Base-by-base conservation (phyloP, 1,139 yeast species). In the Yamadazyma songkhlaensis region DNA sequence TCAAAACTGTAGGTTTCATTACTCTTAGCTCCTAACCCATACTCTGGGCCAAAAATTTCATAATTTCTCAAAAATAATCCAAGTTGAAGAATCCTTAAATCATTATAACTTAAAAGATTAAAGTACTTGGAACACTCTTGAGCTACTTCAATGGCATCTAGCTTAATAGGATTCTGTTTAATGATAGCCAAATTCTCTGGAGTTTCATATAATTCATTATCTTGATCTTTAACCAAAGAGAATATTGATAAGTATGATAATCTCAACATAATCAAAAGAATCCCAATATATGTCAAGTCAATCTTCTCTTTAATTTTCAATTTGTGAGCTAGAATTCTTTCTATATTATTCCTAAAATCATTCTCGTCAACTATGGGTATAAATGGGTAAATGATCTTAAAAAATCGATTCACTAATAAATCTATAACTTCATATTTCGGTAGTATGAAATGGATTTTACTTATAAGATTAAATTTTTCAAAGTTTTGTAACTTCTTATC, bases 341-440 rank as follows among this genome's bases (percentile, higher is more conserved):
- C 20, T 26, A 25, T 31, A 22, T 31, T 27, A 8, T 10, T 30
- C 32, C 50, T 45, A 28, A 62, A 57, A 3, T 49, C 51, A 11
- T 39, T 43, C 48, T 78, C 78, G 41, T 76, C 79, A 10, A 77
- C 33, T 34, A 67, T 60, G 2, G 84, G 82, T 39, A 64, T 49
- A 34, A 72, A 65, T 0, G 77, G 74, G 43, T 73, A 74, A 9
- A 75, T 59, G 21, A 60, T 54, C 2, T 49, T 51, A 49, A 77
- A 77, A 47, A 65, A 78, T 25, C 72, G 53, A 27, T 68, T 62
- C n/a, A 74, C 46, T 4, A 69, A 55, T 21, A 61, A 43, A 75
- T 77, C 70, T 2, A 72, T 44, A 2, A 66, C 58, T 37, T 60
- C 62, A 17, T 54, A 57, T 5, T 47, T 48, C 0, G 81, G 81